Evolutionary conservation across 139 green algal species (phyloP), one percentile per base, ranked within the genome.

Genomic region (Mesotaenium endlicherianum): DNA sequence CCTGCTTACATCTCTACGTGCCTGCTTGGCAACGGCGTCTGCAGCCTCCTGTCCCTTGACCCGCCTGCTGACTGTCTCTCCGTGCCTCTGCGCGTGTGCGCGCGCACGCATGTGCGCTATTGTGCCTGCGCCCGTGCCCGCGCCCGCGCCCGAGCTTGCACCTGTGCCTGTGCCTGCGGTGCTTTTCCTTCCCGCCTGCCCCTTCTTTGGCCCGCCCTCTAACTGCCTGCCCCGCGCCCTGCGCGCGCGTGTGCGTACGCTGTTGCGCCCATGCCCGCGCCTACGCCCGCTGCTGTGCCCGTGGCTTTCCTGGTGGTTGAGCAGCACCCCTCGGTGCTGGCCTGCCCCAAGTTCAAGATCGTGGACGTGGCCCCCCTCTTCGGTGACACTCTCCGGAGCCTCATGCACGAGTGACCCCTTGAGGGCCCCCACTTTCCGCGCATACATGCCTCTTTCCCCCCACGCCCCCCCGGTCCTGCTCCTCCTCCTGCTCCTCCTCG

Each of bases 361-460:
- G 6, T 85, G 17, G 78, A 85, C 14, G 70, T 85, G 4, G 36
- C 78, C 1, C 68, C 70, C 1, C 26, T 85, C 30, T 81, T 85
- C 38, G 68, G 26, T 6, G 78, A 60, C 20, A 67, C 70, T 4
- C 38, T 85, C 17, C 26, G 26, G 70, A 38, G 30, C 71, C 78
- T 85, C 36, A 85, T 85, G 77, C 68, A 82, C 34, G 77, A 84
- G 39, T 84, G n/a, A n/a, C n/a, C n/a, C n/a, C n/a, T n/a, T n/a
- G n/a, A n/a, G n/a, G n/a, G n/a, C n/a, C n/a, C n/a, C n/a, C n/a
- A n/a, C n/a, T n/a, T n/a, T n/a, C n/a, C n/a, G n/a, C n/a, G n/a
- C n/a, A n/a, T n/a, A n/a, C n/a, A n/a, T n/a, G n/a, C n/a, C n/a
- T n/a, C n/a, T n/a, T n/a, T n/a, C n/a, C n/a, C n/a, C n/a, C n/a